Conservation (phyloP, 306 rosid genomes). For the Dryas alaskensis region DNA sequence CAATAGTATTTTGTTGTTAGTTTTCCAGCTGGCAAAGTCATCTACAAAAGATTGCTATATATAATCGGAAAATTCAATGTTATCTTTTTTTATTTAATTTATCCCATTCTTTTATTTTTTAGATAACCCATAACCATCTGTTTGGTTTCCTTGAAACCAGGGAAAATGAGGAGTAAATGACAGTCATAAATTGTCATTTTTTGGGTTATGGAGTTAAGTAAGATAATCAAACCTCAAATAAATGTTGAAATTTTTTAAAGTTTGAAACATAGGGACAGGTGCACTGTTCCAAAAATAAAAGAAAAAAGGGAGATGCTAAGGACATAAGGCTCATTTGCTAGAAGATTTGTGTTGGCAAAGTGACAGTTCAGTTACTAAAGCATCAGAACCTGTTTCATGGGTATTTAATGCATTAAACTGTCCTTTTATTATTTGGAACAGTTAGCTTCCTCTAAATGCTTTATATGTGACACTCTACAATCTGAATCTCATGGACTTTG, state of each 20-base stretch:
- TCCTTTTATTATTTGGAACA: constrained; percentile 24
- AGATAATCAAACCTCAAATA: background rate
- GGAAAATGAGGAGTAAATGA: background rate
- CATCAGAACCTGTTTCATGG: constrained; percentile 27
- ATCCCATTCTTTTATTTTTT: background rate
- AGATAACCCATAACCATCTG: background rate
- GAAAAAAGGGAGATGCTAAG: background rate
- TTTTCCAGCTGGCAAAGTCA: background rate
- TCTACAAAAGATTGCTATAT: background rate
- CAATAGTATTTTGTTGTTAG: background rate
- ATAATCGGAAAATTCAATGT: background rate
- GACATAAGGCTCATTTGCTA: background rate
- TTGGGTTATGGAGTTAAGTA: background rate
- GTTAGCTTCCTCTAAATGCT: constrained; percentile 13
- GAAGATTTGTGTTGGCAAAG: constrained; percentile 26
- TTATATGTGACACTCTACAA: background rate
- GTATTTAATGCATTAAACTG: constrained; percentile 23
- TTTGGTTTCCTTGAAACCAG: background rate
- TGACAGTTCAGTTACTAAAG: constrained; percentile 28
- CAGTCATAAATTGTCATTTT: background rate
- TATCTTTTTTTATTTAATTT: background rate
- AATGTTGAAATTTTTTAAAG: background rate
- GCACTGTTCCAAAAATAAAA: background rate
- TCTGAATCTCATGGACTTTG: background rate
- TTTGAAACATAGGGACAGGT: background rate